These are phyloP conservation scores for Hymenoscyphus scutula DNA, from an alignment of 2,329 filamentous ascomycete species.

Conservation along the genomic window DNA sequence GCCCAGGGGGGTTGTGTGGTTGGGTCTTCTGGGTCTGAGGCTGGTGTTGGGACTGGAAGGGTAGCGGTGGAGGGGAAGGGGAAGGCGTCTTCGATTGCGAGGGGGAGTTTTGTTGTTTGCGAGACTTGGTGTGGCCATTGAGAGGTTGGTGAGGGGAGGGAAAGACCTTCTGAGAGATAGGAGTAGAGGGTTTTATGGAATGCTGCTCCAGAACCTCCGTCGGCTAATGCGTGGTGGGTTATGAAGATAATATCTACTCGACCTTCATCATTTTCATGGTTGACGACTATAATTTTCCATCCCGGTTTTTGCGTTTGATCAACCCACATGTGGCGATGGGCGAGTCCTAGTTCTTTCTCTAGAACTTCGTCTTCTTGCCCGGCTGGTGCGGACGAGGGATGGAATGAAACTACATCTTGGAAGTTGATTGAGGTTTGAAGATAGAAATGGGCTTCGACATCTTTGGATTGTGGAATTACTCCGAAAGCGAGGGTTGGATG, in stretches of 20 bases:
- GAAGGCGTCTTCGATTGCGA: conserved; percentile 18
- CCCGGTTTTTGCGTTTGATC: conserved; percentile 23
- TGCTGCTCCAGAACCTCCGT: conserved; percentile 21
- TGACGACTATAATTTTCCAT: conserved; percentile 26
- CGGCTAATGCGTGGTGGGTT: conserved; percentile 18
- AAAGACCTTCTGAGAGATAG: conserved; percentile 13
- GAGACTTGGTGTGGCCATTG: conserved; percentile 21
- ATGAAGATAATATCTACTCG: conserved; percentile 24
- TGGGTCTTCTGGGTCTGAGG: neutral
- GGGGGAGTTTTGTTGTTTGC: neutral
- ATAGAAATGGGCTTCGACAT: conserved; percentile 21
- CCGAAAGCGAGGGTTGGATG: conserved; percentile 25
- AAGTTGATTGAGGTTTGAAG: conserved; percentile 18
- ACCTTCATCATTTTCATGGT: conserved; percentile 11
- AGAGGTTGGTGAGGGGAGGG: neutral
- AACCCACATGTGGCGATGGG: conserved; percentile 20
- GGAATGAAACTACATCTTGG: conserved; percentile 22
- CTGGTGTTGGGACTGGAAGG: neutral
- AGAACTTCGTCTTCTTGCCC: conserved; percentile 18
- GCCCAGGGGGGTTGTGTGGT: conserved; percentile 5
- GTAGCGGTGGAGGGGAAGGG: neutral
- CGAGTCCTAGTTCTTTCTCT: conserved; percentile 16
- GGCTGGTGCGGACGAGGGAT: neutral
- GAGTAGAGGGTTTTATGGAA: conserved; percentile 25
- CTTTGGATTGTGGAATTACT: conserved; percentile 14